phyloP scores from a whole-genome alignment of 176 grass and related monocot genomes.

The Pharus latifolius region DNA sequence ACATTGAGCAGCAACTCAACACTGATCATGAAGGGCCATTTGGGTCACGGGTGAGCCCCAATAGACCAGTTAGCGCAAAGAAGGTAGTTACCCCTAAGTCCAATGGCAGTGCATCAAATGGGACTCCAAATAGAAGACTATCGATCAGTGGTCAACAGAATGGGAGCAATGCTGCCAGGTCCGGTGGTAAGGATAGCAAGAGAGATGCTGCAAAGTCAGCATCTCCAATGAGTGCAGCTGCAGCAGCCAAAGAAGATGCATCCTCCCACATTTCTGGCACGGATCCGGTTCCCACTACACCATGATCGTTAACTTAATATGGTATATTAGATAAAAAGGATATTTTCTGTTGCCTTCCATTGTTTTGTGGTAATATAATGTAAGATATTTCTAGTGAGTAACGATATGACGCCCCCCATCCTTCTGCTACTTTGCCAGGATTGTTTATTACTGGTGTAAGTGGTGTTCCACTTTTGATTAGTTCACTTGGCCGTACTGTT shows the following conservation, averaged over 20 bases:
- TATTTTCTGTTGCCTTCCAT: conserved; percentile 18
- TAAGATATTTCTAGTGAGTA: conserved; percentile 31
- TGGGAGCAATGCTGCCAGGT: conserved; percentile 36
- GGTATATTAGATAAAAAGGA: conserved; percentile 42
- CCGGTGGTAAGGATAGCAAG: conserved; percentile 64
- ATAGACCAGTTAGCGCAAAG: conserved; percentile 47
- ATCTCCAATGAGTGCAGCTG: conserved; percentile 23
- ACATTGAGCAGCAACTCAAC: conserved; percentile 39
- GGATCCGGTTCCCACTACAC: conserved; percentile 40
- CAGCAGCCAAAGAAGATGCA: conserved; percentile 34
- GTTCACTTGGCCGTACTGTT: conserved; percentile 1
- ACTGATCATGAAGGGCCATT: conserved; percentile 63
- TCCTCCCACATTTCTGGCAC: conserved; percentile 34
- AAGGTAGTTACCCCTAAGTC: conserved; percentile 52
- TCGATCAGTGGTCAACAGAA: conserved; percentile 57
- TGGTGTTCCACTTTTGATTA: conserved; percentile 21
- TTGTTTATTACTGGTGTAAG: conserved; percentile 8
- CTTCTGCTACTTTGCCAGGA: not conserved
- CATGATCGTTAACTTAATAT: conserved; percentile 41
- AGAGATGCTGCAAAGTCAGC: conserved; percentile 16
- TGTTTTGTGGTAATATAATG: conserved; percentile 48
- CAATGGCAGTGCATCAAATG: conserved; percentile 52
- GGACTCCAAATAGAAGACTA: conserved; percentile 58
- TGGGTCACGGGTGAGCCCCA: conserved; percentile 59
- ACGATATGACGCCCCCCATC: conserved; percentile 8